Conservation (phyloP, 2,329 filamentous ascomycete species). For the Fusarium haematococcum region DNA sequence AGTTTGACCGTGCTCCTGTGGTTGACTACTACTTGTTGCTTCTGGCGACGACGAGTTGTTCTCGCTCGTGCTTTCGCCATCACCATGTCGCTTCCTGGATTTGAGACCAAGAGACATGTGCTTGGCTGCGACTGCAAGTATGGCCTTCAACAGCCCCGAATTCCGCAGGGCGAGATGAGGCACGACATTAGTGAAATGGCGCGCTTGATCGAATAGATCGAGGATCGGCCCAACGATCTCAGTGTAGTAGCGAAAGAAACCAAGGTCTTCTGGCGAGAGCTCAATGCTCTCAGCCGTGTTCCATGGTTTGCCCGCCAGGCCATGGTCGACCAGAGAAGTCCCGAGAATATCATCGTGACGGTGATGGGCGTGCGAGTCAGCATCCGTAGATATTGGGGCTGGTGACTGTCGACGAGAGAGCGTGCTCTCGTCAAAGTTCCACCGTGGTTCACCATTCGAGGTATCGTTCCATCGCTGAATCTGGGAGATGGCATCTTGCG, state of each 20-base stretch:
- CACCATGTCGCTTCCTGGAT: not conserved
- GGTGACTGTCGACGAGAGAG: not conserved
- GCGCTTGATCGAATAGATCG: not conserved
- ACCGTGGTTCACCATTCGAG: not conserved
- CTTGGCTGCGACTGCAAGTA: conserved; percentile 18
- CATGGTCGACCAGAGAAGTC: not conserved
- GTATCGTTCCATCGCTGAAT: not conserved
- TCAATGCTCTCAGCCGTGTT: not conserved
- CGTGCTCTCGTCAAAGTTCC: not conserved
- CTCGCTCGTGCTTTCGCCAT: not conserved
- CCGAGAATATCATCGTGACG: not conserved
- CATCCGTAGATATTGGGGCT: not conserved
- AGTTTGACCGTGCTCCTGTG: not conserved
- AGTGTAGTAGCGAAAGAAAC: not conserved
- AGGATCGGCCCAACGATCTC: not conserved
- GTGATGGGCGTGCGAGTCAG: not conserved
- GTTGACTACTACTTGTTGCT: not conserved
- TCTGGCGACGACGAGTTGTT: not conserved
- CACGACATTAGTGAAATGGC: not conserved
- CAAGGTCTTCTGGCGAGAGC: not conserved
- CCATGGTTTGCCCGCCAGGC: not conserved
- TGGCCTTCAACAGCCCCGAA: conserved; percentile 20
- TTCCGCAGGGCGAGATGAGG: conserved; percentile 6
- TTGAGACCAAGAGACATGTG: conserved; percentile 3
- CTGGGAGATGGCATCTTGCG: not conserved